Conservation (phyloP, 306 rosid genomes). For the Neltuma alba region DNA sequence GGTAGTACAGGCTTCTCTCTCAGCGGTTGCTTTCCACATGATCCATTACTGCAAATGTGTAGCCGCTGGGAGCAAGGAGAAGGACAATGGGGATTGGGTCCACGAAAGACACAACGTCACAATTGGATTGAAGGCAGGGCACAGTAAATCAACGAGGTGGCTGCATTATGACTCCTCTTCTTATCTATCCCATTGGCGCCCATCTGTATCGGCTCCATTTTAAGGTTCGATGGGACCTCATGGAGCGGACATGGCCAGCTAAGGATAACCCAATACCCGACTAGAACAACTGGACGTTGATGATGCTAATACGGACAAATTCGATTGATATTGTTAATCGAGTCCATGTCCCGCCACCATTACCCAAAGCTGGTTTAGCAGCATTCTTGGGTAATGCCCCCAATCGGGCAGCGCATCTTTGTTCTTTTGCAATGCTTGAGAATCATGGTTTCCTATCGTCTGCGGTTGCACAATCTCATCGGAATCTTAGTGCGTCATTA, state of each 20-base stretch:
- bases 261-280: not conserved
- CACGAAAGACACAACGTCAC: not conserved
- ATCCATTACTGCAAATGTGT: not conserved
- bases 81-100: not conserved
- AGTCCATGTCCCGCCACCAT: not conserved
- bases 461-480: constrained; percentile 1
- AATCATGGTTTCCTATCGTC: not conserved
- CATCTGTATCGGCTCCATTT: not conserved
- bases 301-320: not conserved
- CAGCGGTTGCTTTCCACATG: not conserved
- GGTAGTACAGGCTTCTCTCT: not conserved
- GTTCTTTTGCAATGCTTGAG: not conserved
- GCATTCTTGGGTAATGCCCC: not conserved
- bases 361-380: not conserved
- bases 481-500: not conserved
- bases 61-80: not conserved
- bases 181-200: not conserved
- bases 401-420: not conserved
- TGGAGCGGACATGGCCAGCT: constrained; percentile 4
- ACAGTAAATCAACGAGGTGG: not conserved
- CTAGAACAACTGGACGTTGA: not conserved
- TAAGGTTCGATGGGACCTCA: not conserved
- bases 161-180: not conserved
- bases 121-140: not conserved
- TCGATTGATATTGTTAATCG: not conserved